These are phyloP conservation scores for Bipolaris gigantea DNA, from an alignment of 2,329 filamentous ascomycete genomes.

Conservation along the genomic window DNA sequence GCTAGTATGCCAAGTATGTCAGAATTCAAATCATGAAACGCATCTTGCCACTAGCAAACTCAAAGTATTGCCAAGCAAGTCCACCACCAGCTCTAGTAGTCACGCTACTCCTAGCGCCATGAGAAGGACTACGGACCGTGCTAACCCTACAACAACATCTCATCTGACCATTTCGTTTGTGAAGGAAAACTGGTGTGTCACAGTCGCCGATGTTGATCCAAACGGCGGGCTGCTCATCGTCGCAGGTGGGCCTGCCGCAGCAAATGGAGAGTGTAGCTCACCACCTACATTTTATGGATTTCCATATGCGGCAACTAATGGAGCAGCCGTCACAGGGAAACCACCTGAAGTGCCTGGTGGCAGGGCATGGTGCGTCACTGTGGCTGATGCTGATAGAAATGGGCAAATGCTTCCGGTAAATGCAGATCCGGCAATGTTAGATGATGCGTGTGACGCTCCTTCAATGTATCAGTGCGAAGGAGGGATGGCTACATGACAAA, in stretches of 20 bases:
- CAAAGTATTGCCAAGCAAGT: neutral
- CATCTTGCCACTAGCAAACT: neutral
- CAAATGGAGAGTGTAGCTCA: conserved; percentile 13
- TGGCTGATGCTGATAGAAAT: conserved; percentile 9
- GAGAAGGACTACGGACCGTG: neutral
- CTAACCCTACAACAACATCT: neutral
- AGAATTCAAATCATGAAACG: neutral
- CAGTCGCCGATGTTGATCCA: conserved; percentile 16
- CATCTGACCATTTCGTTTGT: neutral
- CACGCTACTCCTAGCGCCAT: neutral
- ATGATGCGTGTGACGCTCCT: neutral
- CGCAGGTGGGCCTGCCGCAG: conserved; percentile 10
- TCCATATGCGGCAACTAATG: conserved; percentile 4
- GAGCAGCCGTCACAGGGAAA: too few species aligned
- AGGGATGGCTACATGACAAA: too few species aligned
- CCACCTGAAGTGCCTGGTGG: neutral
- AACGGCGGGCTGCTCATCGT: conserved; percentile 10
- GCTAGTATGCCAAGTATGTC: too few species aligned
- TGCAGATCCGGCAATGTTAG: neutral
- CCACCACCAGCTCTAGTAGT: neutral
- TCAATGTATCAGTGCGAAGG: neutral
- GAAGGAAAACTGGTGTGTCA: conserved; percentile 15
- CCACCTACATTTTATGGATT: conserved; percentile 11
- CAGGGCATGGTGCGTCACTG: conserved; percentile 7
- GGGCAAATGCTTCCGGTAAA: conserved; percentile 9